Base-by-base conservation (phyloP, 768 basidiomycete genomes). In the Mrakia blollopis region DNA sequence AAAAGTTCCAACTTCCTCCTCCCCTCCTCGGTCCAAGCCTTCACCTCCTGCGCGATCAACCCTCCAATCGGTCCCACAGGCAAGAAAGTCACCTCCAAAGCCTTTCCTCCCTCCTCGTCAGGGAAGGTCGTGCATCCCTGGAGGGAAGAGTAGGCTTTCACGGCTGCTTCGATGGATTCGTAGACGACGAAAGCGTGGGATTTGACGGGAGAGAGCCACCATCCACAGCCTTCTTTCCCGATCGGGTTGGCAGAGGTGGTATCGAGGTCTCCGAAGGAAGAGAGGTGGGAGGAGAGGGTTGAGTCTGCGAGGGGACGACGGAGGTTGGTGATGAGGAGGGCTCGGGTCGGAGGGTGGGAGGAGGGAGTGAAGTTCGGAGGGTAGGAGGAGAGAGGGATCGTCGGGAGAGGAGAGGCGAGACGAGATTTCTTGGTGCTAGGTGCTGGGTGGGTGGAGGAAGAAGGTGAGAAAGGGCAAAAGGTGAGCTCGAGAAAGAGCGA, bases 271-370 rank as follows among this genome's bases (percentile, higher is more conserved):
- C 80, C 79, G 39, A 78, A 69, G 44, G 69, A 70, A 21, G 74
- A 71, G 68, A 80, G 70, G 52, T 78, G 79, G 23, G 80, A 81
- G 67, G 81, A 80, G 30, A 84, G 73, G 18, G 79, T 77, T 0
- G 80, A 47, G 28, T 79, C 77, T 0, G 80, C 78, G 10, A 83
- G 75, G 60, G 84, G 84, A 70, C 84, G 80, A 30, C 80, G 80
- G 7, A 84, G 80, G 72, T 82, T 82, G 47, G 79, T 76, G 72
- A 84, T 82, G 80, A 83, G 83, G 11, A 84, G 35, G 2, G 80
- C 79, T 16, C 75, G 77, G 0, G 83, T 83, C 0, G 84, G 83
- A 21, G 81, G 83, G 73, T 83, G 81, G 5, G 63, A 47, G 54
- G 61, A 62, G 0, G 50, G 28, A 16, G 73, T 14, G 39, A 77